A percentile compares a stretch with the other conserved stretches of the same genome.
phyloP scores from a whole-genome alignment of 2,329 filamentous ascomycete species.

The Arthrinium puccinioides region DNA sequence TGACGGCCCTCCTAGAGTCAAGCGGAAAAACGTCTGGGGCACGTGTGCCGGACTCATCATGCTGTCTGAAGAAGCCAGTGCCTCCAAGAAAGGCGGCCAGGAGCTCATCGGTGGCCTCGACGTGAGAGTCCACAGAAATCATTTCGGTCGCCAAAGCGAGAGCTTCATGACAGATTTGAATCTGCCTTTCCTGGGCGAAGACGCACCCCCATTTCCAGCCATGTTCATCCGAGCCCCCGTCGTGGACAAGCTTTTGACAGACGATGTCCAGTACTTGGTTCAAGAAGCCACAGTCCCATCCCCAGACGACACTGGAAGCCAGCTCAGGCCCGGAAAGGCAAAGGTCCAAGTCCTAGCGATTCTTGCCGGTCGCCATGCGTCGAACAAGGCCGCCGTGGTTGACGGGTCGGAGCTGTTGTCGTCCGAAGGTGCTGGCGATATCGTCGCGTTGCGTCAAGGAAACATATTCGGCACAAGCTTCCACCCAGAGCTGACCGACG shows the following conservation, averaged over 20 bases:
- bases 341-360: conserved; percentile 44
- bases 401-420: conserved; percentile 15
- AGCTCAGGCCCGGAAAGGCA: conserved; percentile 10
- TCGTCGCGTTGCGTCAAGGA: conserved; percentile 82
- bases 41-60: conserved; percentile 94
- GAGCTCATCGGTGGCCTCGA: conserved; percentile 88
- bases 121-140: conserved; percentile 86
- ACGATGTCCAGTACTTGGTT: conserved; percentile 3
- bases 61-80: conserved; percentile 79
- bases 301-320: conserved; percentile 8
- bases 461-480: conserved; percentile 95
- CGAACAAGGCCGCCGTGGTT: conserved; percentile 26
- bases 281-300: background rate
- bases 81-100: conserved; percentile 84
- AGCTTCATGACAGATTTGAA: conserved; percentile 75
- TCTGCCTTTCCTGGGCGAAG: conserved; percentile 58
- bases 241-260: conserved; percentile 70
- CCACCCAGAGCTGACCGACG: conserved; percentile 86
- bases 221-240: conserved; percentile 94
- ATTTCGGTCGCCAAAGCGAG: conserved; percentile 90
- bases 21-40: conserved; percentile 83
- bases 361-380: conserved; percentile 34
- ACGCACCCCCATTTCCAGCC: conserved; percentile 56
- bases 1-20: conserved; percentile 44
- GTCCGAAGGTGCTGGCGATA: conserved; percentile 54